Evolutionary conservation across 176 grass and related monocot species (phyloP), one percentile per base, ranked within the genome.

Genomic region (Echinochloa phyllopogon): DNA sequence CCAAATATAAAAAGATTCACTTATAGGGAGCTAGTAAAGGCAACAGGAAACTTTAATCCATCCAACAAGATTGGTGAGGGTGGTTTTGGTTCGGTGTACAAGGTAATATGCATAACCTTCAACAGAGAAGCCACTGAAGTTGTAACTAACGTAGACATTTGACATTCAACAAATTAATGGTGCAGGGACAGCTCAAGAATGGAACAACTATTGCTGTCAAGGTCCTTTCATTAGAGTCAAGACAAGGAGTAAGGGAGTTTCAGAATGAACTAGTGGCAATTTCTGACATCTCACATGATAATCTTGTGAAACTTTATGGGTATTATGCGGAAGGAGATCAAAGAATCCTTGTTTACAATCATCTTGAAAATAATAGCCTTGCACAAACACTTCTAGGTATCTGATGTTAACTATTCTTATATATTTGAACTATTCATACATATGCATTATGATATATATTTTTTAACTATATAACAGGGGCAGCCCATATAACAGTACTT

Each of bases 361-460:
- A 95, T 84, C 82, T 88, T 47, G 90, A 95, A 86, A 95, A 95
- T 60, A 95, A 90, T 72, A 95, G 90, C 76, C 93, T 95, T 60
- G 55, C 93, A 29, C 85, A 88, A 86, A 92, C 93, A 75, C 93
- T 95, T 81, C 49, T 95, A 61, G 90, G 93, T 95, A 87, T 74
- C 69, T 83, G 24, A 27, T 79, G 48, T 24, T 78, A 65, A 66
- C 24, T 20, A 38, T n/a, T 65, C 42, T n/a, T 49, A 20, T 78
- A 65, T 29, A 37, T 38, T 50, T 33, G 5, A 79, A 11, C 0
- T 2, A 50, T 4, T 39, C 38, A 45, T 63, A 15, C 8, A 66
- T 38, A 65, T 20, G 15, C 5, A 52, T 67, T 40, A 6, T 79
- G 0, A 36, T 44, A 36, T 10, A 37, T 21, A 21, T 49, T 64